Base-by-base conservation (phyloP, 306 rosid genomes). In the Prunus campanulata region DNA sequence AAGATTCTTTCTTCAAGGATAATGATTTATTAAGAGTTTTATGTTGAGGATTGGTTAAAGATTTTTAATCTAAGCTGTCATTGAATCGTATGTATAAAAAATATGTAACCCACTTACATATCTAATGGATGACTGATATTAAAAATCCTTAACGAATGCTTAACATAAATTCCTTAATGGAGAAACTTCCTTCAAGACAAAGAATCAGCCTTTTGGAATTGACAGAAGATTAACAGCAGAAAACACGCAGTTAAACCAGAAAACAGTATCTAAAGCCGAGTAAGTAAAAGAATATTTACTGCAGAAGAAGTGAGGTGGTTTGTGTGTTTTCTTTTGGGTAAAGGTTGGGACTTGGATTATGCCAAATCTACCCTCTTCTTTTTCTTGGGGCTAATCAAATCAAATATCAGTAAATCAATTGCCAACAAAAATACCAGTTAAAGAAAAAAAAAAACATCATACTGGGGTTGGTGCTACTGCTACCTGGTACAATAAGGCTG, bases 401-500 rank as follows among this genome's bases (percentile, higher is more conserved):
- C 59, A 54, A 54, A 54, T 54, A 54, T 57, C 13, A 70, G 74
- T 70, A 19, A 51, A 51, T 1, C 29, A 55, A 50, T 27, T 12
- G 68, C 64, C 29, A 73, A 59, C 48, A 61, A 47, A 74, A 65
- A 65, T 27, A 29, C 18, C 48, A 32, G 68, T 63, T 65, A 35
- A 29, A 13, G 39, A 35, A 32, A 6, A 19, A 32, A 32, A 62
- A 18, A 25, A 64, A 30, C 12, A 52, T 42, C 74, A 55, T 35
- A 32, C 11, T n/a, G n/a, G 54, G 74, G 46, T 63, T 63, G 47
- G 68, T 63, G 68, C 68, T 30, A 30, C 68, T 27, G n/a, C 74
- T 29, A 66, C 78, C 39, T 35, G 74, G 71, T 42, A 81, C 81
- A 71, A 3, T 56, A 20, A 46, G 70, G 78, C 69, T 24, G 74